A percentile compares a stretch with the other conserved stretches of the same genome.
These are phyloP conservation scores for Apiotrichum mycotoxinovorans DNA, from an alignment of 1,284 basidiomycete genomes.

Conservation along the genomic window DNA sequence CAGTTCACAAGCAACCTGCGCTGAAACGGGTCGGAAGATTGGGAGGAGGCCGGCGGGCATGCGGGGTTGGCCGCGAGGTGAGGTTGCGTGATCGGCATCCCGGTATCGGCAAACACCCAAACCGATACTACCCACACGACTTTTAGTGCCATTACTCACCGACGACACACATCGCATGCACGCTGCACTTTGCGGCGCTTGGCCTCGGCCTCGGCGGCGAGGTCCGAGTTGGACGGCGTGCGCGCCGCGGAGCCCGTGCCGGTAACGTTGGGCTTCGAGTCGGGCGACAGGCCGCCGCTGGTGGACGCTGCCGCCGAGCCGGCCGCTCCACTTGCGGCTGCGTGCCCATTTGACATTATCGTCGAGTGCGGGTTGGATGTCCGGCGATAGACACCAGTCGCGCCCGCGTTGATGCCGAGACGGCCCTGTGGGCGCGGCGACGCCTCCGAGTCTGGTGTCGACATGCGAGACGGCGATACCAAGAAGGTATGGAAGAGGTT, in stretches of 20 bases:
- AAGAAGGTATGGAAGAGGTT: no score
- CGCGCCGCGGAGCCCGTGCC: conserved; percentile 1
- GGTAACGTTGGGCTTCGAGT: neutral
- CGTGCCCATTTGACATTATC: no score
- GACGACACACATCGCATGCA: conserved; percentile 48
- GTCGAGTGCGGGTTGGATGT: no score
- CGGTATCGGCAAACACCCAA: no score
- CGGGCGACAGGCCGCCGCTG: neutral
- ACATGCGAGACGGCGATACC: neutral
- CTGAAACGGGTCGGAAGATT: no score
- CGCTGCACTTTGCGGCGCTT: conserved; percentile 35
- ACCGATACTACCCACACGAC: no score
- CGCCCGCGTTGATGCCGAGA: neutral
- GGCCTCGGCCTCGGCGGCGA: conserved; percentile 25
- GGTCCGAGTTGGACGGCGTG: conserved; percentile 9
- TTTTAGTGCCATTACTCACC: conserved; percentile 19
- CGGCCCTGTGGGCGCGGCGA: neutral
- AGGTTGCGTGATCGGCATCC: no score
- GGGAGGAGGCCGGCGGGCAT: no score
- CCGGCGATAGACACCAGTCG: conserved; percentile 27
- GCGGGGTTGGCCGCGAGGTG: no score
- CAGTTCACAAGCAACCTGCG: no score
- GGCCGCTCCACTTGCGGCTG: conserved; percentile 37
- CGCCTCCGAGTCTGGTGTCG: conserved; percentile 1
- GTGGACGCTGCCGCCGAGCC: no score